Conservation (phyloP, 225 moss, liverwort and hornwort species). For the Marchantia paleacea region DNA sequence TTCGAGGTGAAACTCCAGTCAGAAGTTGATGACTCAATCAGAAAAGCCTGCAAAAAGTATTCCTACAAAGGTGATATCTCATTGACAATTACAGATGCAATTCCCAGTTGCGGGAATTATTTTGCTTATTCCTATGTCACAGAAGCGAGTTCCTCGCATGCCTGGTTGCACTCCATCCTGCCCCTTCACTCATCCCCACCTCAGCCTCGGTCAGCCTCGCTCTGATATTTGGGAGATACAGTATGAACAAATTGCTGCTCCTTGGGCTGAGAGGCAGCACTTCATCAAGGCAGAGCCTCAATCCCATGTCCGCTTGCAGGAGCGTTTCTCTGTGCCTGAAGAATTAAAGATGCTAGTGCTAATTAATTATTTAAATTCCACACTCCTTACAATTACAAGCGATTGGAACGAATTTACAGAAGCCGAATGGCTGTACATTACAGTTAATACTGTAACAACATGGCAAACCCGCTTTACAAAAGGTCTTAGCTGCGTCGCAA, state of each 20-base stretch:
- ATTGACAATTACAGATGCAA: conserved; percentile 32
- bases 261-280: not conserved
- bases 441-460: conserved; percentile 54
- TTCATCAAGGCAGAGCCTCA: not conserved
- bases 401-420: conserved; percentile 46
- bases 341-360: not conserved
- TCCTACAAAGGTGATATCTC: conserved; percentile 10
- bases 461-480: conserved; percentile 32
- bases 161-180: not conserved
- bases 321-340: not conserved
- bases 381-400: conserved; percentile 45
- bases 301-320: not conserved
- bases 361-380: conserved; percentile 25
- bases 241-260: conserved; percentile 7
- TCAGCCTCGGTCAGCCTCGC: not conserved
- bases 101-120: conserved; percentile 26
- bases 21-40: conserved; percentile 9
- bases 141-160: conserved; percentile 17
- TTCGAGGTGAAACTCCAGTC: conserved; percentile 9
- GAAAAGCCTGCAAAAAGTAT: conserved; percentile 21
- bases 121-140: conserved; percentile 28
- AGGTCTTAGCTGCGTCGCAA: conserved; percentile 38
- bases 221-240: not conserved
- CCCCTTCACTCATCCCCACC: conserved; percentile 2
- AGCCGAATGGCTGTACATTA: conserved; percentile 45